Evolutionary conservation across 768 basidiomycete genomes (phyloP).

Genomic region (Tremella yokohamensis): DNA sequence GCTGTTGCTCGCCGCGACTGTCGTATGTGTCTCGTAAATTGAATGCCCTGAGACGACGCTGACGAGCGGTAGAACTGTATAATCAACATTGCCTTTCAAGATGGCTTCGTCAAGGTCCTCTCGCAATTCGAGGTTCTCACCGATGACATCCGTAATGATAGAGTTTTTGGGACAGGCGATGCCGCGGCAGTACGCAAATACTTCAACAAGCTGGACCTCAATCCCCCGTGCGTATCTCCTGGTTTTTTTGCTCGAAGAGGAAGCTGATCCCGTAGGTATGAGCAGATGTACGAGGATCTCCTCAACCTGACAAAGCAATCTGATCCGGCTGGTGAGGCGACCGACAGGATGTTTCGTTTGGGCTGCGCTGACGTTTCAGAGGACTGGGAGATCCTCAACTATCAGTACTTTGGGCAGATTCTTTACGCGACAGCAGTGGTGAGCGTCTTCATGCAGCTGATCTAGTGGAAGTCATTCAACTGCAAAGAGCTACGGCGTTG

Average conservation of each 20-base stretch:
- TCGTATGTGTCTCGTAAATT: conserved; percentile 17
- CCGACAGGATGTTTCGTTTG: too few species aligned
- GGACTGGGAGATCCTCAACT: conserved; percentile 1
- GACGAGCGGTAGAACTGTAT: conserved; percentile 25
- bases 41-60: neutral
- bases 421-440: conserved; percentile 7
- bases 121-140: conserved; percentile 2
- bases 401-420: conserved; percentile 39
- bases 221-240: conserved; percentile 15
- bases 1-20: conserved; percentile 33
- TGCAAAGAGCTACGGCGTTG: conserved; percentile 23
- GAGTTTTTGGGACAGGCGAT: neutral
- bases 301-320: neutral
- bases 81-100: conserved; percentile 21
- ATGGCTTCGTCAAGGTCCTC: conserved; percentile 21
- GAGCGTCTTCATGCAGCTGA: neutral
- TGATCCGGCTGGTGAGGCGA: too few species aligned
- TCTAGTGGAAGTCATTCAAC: conserved; percentile 9
- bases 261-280: neutral
- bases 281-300: conserved; percentile 4
- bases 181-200: neutral
- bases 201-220: conserved; percentile 14
- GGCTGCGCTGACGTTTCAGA: too few species aligned
- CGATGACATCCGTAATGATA: neutral
- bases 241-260: too few species aligned